phyloP scores from a whole-genome alignment of 768 basidiomycete genomes.

The Tubosaeta brunneosetosa region DNA sequence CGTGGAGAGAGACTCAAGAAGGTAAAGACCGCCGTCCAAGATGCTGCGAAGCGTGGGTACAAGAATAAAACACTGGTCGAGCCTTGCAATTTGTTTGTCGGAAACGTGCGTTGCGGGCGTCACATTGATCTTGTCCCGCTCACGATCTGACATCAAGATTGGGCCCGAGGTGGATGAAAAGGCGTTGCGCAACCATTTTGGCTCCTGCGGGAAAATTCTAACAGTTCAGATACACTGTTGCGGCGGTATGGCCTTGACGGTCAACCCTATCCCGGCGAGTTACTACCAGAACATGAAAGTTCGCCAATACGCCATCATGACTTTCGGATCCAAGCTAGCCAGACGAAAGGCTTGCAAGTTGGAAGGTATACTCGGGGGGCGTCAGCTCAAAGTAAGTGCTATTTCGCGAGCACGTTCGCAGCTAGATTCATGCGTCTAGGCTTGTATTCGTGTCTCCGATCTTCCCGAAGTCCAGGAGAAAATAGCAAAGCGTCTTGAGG shows the following conservation, averaged over 20 bases:
- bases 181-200: constrained; percentile 19
- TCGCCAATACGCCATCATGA: constrained; percentile 49
- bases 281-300: constrained; percentile 36
- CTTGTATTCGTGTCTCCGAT: constrained; percentile 26
- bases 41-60: constrained; percentile 15
- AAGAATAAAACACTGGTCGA: constrained; percentile 7
- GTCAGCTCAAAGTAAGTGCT: constrained; percentile 38
- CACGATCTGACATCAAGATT: constrained; percentile 23
- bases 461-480: constrained; percentile 33
- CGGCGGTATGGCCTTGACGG: constrained; percentile 29
- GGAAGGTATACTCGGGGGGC: constrained; percentile 37
- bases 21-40: constrained; percentile 11
- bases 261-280: constrained; percentile 18
- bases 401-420: neutral
- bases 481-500: constrained; percentile 20
- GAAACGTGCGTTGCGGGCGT: constrained; percentile 47
- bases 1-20: constrained; percentile 12
- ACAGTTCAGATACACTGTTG: constrained; percentile 27
- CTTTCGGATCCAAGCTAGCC: constrained; percentile 37
- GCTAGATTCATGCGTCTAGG: constrained; percentile 14
- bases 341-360: constrained; percentile 40
- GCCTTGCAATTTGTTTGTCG: constrained; percentile 46
- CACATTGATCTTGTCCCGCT: neutral
- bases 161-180: constrained; percentile 28
- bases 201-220: constrained; percentile 20